Evolutionary conservation across 1,284 basidiomycete genomes (phyloP).

Genomic region (Amylostereum chailletii): DNA sequence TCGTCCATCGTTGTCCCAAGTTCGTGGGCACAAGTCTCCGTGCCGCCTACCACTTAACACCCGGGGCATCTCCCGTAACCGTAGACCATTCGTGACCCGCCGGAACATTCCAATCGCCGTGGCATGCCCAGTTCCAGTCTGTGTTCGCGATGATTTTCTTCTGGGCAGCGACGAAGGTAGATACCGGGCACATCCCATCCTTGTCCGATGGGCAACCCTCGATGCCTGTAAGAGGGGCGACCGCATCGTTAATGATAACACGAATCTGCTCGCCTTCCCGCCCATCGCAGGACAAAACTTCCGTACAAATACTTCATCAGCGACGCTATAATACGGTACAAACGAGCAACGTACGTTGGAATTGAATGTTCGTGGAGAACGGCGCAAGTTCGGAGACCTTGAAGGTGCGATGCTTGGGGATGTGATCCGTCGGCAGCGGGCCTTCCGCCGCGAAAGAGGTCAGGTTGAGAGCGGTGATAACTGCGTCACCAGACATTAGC

Average conservation of each 20-base stretch:
- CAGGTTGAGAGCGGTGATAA: slow-evolving; percentile 68
- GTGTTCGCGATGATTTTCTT: slow-evolving; percentile 58
- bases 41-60: slow-evolving; percentile 1
- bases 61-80: slow-evolving; percentile 37
- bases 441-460: slow-evolving; percentile 61
- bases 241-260: slow-evolving; percentile 82
- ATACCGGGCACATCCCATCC: slow-evolving; percentile 76
- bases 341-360: slow-evolving; percentile 47
- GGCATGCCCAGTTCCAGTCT: slow-evolving; percentile 72
- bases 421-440: slow-evolving; percentile 66
- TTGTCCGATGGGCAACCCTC: slow-evolving; percentile 62
- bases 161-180: slow-evolving; percentile 67
- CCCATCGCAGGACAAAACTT: slow-evolving; percentile 48
- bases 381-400: slow-evolving; percentile 62
- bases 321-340: background rate
- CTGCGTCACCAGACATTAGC: slow-evolving; percentile 21
- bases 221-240: slow-evolving; percentile 72
- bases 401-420: slow-evolving; percentile 54
- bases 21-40: background rate
- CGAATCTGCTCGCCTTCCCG: slow-evolving; percentile 57
- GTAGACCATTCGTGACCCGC: slow-evolving; percentile 55
- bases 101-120: slow-evolving; percentile 55
- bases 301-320: slow-evolving; percentile 15
- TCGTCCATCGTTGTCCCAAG: no score
- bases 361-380: slow-evolving; percentile 71